A percentile compares a stretch with the other conserved stretches of the same genome.
phyloP scores from a whole-genome alignment of 176 grass and related monocot genomes.

The Pontederia paniculata region DNA sequence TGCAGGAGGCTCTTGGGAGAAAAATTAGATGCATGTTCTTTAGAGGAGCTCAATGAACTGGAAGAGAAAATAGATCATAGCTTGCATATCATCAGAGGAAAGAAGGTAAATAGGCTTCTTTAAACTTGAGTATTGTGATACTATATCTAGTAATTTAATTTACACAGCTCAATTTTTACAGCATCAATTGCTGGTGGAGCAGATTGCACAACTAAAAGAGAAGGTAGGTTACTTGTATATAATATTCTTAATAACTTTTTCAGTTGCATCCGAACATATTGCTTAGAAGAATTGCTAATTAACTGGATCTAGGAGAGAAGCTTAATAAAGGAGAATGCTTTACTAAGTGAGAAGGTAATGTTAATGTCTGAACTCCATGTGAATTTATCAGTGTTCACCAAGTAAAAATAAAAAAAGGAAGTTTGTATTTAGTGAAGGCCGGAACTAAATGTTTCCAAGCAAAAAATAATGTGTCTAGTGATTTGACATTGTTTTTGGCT shows the following conservation, averaged over 20 bases:
- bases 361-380: no score
- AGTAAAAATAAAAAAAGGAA: neutral
- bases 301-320: neutral
- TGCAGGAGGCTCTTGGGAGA: constrained; percentile 31
- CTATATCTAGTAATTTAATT: neutral
- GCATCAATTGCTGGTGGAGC: constrained; percentile 5
- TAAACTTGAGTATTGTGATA: neutral
- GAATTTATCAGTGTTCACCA: neutral
- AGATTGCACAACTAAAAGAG: constrained; percentile 9
- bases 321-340: neutral
- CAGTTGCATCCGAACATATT: neutral
- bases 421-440: neutral
- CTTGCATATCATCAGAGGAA: constrained; percentile 22
- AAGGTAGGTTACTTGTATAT: neutral
- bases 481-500: neutral
- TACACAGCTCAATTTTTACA: neutral
- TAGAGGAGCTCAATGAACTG: constrained; percentile 22
- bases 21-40: constrained; percentile 23
- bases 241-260: neutral
- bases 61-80: constrained; percentile 17
- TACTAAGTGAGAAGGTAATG: constrained; percentile 3
- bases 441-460: neutral
- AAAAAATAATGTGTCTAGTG: neutral
- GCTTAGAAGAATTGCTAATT: neutral
- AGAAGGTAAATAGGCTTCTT: constrained; percentile 14